These are phyloP conservation scores for Trametes hirsuta DNA, from an alignment of 1,284 basidiomycete species.

Conservation along the genomic window DNA sequence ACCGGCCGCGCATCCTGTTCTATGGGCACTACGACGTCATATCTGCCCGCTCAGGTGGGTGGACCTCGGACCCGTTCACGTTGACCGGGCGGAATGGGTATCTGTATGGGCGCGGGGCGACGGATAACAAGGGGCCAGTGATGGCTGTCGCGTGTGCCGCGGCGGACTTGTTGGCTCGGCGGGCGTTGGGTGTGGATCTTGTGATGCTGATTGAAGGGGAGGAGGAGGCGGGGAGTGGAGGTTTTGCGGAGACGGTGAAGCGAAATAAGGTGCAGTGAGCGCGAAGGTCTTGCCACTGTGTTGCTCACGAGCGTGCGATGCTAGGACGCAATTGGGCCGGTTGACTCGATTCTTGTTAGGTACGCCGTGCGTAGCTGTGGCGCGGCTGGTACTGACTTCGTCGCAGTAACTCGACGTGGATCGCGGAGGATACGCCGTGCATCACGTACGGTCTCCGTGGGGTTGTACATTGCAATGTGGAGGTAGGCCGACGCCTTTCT, in stretches of 20 bases:
- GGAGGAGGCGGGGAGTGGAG: slow-evolving; percentile 90
- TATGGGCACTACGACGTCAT: slow-evolving; percentile 98
- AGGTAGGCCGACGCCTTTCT: slow-evolving; percentile 45
- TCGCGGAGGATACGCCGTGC: slow-evolving; percentile 92
- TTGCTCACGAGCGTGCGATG: not conserved
- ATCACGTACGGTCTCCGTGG: slow-evolving; percentile 95
- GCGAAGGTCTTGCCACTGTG: not conserved
- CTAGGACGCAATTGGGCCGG: slow-evolving; percentile 77
- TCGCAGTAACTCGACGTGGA: slow-evolving; percentile 93
- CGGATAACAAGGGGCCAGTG: slow-evolving; percentile 93
- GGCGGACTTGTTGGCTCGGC: slow-evolving; percentile 72
- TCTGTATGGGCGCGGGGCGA: slow-evolving; percentile 91
- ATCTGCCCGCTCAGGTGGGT: slow-evolving; percentile 71
- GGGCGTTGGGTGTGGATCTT: slow-evolving; percentile 84
- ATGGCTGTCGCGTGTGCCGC: slow-evolving; percentile 91
- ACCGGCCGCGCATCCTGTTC: slow-evolving; percentile 78
- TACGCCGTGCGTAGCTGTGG: slow-evolving; percentile 29
- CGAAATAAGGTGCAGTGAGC: slow-evolving; percentile 67
- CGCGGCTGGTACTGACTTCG: not conserved
- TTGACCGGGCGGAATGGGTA: slow-evolving; percentile 89
- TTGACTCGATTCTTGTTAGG: slow-evolving; percentile 89
- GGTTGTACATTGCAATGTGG: slow-evolving; percentile 83
- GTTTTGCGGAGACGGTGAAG: slow-evolving; percentile 79
- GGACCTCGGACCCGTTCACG: slow-evolving; percentile 87
- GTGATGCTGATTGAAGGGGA: slow-evolving; percentile 95